Percentiles rank a stretch among this genome's conserved stretches.
Conservation (phyloP, 768 basidiomycete genomes). For the Sporobolomyces pararoseus region DNA sequence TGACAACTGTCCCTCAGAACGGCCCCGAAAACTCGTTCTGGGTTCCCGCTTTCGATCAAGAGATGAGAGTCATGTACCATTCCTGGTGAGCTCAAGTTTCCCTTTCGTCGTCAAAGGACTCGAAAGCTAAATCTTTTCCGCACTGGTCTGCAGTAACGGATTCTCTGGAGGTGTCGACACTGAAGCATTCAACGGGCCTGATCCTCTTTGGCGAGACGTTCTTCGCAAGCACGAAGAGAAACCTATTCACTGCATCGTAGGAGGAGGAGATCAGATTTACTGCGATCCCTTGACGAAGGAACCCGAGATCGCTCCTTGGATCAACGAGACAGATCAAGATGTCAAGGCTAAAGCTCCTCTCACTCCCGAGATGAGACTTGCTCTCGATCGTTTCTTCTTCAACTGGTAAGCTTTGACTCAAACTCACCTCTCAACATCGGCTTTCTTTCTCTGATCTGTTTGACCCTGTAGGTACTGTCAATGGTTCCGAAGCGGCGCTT, state of each 20-base stretch:
- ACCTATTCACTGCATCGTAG: slow-evolving; percentile 87
- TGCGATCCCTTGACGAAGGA: slow-evolving; percentile 63
- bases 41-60: slow-evolving; percentile 73
- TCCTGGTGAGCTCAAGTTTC: slow-evolving; percentile 20
- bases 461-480: slow-evolving; percentile 20
- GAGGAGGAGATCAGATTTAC: slow-evolving; percentile 57
- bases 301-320: slow-evolving; percentile 83
- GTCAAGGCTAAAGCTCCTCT: slow-evolving; percentile 61
- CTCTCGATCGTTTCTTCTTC: slow-evolving; percentile 63
- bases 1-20: slow-evolving; percentile 46
- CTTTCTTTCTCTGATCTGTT: slow-evolving; percentile 7
- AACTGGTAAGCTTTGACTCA: slow-evolving; percentile 22
- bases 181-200: slow-evolving; percentile 51
- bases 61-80: slow-evolving; percentile 59
- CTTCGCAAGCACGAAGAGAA: slow-evolving; percentile 69
- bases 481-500: slow-evolving; percentile 46
- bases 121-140: not conserved
- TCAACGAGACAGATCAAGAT: slow-evolving; percentile 59
- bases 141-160: slow-evolving; percentile 43
- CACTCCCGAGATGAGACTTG: slow-evolving; percentile 65
- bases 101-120: not conserved
- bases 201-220: slow-evolving; percentile 78
- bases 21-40: slow-evolving; percentile 63
- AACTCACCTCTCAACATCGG: too few relatives aligned
- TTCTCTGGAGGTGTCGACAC: slow-evolving; percentile 70